phyloP scores from a whole-genome alignment of 805 yeast species.

The Candida odintsovae region DNA sequence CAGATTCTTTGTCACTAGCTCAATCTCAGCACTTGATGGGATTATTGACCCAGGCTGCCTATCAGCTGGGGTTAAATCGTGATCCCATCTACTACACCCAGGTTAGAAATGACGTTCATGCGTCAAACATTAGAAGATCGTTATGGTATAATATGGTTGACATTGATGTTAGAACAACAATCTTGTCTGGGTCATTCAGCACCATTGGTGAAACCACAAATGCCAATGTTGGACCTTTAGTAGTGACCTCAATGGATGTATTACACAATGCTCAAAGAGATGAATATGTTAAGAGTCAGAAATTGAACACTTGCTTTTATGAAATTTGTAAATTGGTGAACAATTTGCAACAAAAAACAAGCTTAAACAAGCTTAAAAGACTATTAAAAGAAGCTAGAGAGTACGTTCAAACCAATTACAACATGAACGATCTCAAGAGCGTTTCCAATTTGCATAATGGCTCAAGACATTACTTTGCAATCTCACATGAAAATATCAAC shows the following conservation, averaged over 20 bases:
- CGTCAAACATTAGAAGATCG: conserved; percentile 14
- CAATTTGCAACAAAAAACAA: conserved; percentile 7
- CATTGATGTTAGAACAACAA: conserved; percentile 9
- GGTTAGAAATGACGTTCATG: conserved; percentile 4
- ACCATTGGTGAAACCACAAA: conserved; percentile 5
- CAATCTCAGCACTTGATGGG: conserved; percentile 33
- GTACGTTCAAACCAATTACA: conserved; percentile 9
- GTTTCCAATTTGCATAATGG: conserved; percentile 2
- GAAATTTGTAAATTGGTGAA: conserved; percentile 9
- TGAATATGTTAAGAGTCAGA: background rate
- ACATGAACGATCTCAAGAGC: conserved; percentile 3
- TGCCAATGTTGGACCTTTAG: conserved; percentile 14
- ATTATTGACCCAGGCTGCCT: conserved; percentile 36
- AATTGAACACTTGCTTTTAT: conserved; percentile 5
- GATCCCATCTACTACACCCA: conserved; percentile 33
- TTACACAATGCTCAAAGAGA: conserved; percentile 12
- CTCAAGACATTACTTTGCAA: conserved; percentile 5
- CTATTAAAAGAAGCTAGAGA: conserved; percentile 6
- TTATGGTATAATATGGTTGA: conserved; percentile 15
- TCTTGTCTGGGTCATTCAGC: conserved; percentile 11
- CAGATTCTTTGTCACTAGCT: conserved; percentile 35
- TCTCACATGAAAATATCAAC: conserved; percentile 9
- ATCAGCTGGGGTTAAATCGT: conserved; percentile 39
- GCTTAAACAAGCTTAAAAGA: conserved; percentile 3
- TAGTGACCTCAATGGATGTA: conserved; percentile 7